Conservation (phyloP, 2,329 filamentous ascomycete genomes). For the Seiridium cupressi region DNA sequence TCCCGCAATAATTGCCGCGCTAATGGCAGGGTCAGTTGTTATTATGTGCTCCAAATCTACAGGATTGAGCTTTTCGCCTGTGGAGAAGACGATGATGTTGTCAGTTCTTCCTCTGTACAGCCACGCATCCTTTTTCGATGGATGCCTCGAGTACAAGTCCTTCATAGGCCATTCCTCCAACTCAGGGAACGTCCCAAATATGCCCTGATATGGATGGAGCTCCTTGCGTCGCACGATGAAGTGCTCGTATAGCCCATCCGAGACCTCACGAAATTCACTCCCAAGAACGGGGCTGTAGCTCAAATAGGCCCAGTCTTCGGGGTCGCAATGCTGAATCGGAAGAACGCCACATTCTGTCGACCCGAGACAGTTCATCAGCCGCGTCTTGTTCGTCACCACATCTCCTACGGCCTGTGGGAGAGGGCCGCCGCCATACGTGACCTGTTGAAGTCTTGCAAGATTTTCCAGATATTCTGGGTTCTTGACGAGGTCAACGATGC, state of each 20-base stretch:
- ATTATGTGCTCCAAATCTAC: slow-evolving; percentile 32
- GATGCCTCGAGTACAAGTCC: slow-evolving; percentile 37
- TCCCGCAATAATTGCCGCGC: slow-evolving; percentile 30
- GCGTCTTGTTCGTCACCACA: background rate
- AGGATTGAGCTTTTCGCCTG: slow-evolving; percentile 41
- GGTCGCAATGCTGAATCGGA: slow-evolving; percentile 17
- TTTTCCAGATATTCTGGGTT: slow-evolving; percentile 17
- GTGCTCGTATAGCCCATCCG: slow-evolving; percentile 30
- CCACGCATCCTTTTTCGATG: slow-evolving; percentile 29
- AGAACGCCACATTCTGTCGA: background rate
- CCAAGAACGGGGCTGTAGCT: slow-evolving; percentile 21
- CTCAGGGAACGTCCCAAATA: slow-evolving; percentile 41
- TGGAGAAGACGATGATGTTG: slow-evolving; percentile 33
- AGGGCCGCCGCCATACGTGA: slow-evolving; percentile 26
- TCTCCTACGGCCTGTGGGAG: slow-evolving; percentile 22
- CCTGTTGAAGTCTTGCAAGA: slow-evolving; percentile 17
- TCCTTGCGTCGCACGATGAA: slow-evolving; percentile 25
- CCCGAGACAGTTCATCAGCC: slow-evolving; percentile 8
- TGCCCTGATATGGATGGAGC: slow-evolving; percentile 23
- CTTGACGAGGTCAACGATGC: slow-evolving; percentile 19
- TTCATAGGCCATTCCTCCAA: slow-evolving; percentile 34
- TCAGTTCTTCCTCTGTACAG: slow-evolving; percentile 28
- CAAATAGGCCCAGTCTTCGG: slow-evolving; percentile 31
- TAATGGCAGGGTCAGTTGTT: slow-evolving; percentile 23
- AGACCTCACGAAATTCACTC: slow-evolving; percentile 16